Conservation (phyloP, 768 basidiomycete species). For the Suillus subaureus region DNA sequence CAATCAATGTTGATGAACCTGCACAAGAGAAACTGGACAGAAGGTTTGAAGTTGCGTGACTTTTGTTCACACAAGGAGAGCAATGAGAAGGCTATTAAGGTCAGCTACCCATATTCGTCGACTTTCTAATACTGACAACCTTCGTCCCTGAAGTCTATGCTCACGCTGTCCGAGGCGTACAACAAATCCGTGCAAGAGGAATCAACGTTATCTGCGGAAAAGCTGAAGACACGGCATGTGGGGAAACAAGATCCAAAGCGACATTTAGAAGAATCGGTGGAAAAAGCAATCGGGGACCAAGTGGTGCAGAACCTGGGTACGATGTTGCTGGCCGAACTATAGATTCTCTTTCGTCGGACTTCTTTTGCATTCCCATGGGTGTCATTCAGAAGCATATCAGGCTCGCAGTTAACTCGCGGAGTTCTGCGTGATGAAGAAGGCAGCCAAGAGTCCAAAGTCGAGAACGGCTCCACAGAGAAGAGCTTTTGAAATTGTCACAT, state of each 20-base stretch:
- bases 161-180: conserved; percentile 88
- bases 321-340: conserved; percentile 92
- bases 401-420: conserved; percentile 1
- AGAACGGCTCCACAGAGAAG: neutral
- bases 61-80: conserved; percentile 85
- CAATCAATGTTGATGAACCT: conserved; percentile 99
- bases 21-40: conserved; percentile 99
- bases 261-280: conserved; percentile 95
- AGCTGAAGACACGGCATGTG: conserved; percentile 96
- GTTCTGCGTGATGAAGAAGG: neutral
- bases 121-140: conserved; percentile 21
- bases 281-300: conserved; percentile 97
- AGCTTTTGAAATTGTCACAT: neutral
- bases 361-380: conserved; percentile 16
- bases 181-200: conserved; percentile 99
- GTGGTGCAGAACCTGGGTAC: conserved; percentile 95
- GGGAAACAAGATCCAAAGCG: conserved; percentile 98
- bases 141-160: conserved; percentile 72
- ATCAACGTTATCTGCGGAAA: conserved; percentile 89
- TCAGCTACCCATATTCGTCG: conserved; percentile 38
- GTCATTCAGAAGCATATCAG: neutral
- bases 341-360: conserved; percentile 26
- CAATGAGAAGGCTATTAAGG: conserved; percentile 96
- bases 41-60: conserved; percentile 89
- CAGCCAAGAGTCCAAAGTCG: neutral